Percentiles rank a stretch among this genome's conserved stretches.
phyloP scores from a whole-genome alignment of 2,329 filamentous ascomycete species.

The Pseudocercospora fijiensis region DNA sequence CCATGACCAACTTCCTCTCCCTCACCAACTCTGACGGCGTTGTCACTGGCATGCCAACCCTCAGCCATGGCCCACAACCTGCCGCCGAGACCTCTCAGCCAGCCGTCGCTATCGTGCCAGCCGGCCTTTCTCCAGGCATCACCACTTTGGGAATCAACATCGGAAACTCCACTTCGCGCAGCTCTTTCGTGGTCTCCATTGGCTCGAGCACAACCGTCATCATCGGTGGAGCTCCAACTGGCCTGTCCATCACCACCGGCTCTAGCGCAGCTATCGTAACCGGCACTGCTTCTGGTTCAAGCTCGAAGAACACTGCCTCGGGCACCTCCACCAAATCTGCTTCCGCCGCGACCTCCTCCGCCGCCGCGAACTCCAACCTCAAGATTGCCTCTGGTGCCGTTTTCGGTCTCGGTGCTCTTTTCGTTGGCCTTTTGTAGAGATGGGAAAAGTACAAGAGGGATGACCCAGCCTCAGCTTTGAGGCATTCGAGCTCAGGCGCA shows the following conservation, averaged over 20 bases:
- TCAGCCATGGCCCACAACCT: constrained; percentile 40
- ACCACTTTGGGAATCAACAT: constrained; percentile 30
- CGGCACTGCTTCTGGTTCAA: constrained; percentile 16
- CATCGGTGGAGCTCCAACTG: constrained; percentile 30
- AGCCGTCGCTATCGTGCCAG: constrained; percentile 38
- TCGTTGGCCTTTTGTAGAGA: constrained; percentile 40
- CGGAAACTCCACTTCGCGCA: constrained; percentile 33
- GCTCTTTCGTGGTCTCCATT: constrained; percentile 37
- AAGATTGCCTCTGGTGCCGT: constrained; percentile 38
- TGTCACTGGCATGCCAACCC: constrained; percentile 50
- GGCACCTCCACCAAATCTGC: constrained; percentile 17
- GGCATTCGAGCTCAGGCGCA: background rate
- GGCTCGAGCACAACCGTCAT: constrained; percentile 36
- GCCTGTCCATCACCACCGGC: constrained; percentile 20
- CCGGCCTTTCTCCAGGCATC: constrained; percentile 40
- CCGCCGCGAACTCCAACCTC: constrained; percentile 31
- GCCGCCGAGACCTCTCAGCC: constrained; percentile 30
- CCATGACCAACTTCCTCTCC: constrained; percentile 47
- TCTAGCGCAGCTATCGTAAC: constrained; percentile 16
- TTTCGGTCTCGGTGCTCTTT: constrained; percentile 40
- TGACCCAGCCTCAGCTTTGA: background rate
- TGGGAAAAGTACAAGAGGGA: background rate
- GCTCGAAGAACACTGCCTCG: constrained; percentile 18
- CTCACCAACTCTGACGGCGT: constrained; percentile 52
- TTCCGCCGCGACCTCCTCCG: constrained; percentile 29